Evolutionary conservation across 352 stramenopile species (phyloP), one percentile per base, ranked within the genome.

Genomic region (Pythium monospermum): DNA sequence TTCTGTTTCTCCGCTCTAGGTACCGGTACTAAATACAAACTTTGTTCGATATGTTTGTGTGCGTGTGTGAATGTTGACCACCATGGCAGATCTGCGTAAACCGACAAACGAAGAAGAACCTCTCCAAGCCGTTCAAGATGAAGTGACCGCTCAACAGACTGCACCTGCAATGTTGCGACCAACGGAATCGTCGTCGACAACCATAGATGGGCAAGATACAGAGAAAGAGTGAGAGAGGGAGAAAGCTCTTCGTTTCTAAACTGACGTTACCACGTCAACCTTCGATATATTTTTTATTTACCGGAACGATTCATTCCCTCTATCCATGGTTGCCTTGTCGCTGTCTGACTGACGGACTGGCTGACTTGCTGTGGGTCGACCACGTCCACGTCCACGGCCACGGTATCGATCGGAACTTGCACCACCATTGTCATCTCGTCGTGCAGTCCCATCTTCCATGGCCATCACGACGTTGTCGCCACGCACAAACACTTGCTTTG

Each of bases 391-490:
- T 35, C 30, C n/a, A n/a, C n/a, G n/a, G n/a, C n/a, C n/a, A n/a
- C n/a, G n/a, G n/a, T n/a, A n/a, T n/a, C n/a, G n/a, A n/a, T n/a
- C n/a, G n/a, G n/a, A n/a, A n/a, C n/a, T n/a, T n/a, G n/a, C n/a
- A n/a, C n/a, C n/a, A n/a, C n/a, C n/a, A n/a, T n/a, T n/a, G n/a
- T n/a, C n/a, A n/a, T n/a, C n/a, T n/a, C n/a, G n/a, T n/a, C n/a
- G n/a, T n/a, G n/a, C n/a, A n/a, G n/a, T n/a, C n/a, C n/a, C 33
- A 39, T 57, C 64, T 47, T 46, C 30, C 32, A 60, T 22, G n/a
- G 83, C 69, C 55, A 86, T 73, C 27, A 98, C 90, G 46, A 98
- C 74, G 62, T 95, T 97, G 61, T 98, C 93, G 12, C 93, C 93
- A 25, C 93, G 76, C 23, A 98, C 73, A 50, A 98, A 84, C 26